Conservation (phyloP, 805 yeast genomes). For the Ogataea parapolymorpha region DNA sequence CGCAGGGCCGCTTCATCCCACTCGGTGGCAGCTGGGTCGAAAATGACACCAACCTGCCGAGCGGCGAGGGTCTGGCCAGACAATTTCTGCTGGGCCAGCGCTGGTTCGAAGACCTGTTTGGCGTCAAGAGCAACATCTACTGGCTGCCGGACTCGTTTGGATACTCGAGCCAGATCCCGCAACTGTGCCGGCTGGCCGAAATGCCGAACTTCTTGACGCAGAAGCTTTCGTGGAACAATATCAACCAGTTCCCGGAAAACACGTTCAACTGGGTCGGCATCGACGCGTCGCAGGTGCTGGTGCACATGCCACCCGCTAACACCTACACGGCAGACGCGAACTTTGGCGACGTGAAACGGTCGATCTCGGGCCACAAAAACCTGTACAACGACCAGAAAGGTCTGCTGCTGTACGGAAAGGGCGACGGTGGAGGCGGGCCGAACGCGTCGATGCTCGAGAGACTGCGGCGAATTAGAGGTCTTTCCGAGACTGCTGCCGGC, state of each 20-base stretch:
- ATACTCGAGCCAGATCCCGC: constrained; percentile 93
- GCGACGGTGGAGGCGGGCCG: constrained; percentile 99
- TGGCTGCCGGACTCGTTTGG: constrained; percentile 99
- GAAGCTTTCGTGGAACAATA: constrained; percentile 94
- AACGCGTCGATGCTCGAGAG: constrained; percentile 91
- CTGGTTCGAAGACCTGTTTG: constrained; percentile 77
- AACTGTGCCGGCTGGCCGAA: constrained; percentile 82
- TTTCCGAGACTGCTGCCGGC: constrained; percentile 71
- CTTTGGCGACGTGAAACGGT: constrained; percentile 86
- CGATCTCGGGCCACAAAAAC: constrained; percentile 79
- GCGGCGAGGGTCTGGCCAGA: constrained; percentile 85
- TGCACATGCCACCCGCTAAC: constrained; percentile 97
- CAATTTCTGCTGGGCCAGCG: constrained; percentile 91
- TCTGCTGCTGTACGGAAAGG: constrained; percentile 81
- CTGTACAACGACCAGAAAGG: constrained; percentile 78
- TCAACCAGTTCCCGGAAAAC: constrained; percentile 82
- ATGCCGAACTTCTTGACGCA: constrained; percentile 86
- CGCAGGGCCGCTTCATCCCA: constrained; percentile 75
- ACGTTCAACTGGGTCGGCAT: constrained; percentile 95
- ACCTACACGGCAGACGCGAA: constrained; percentile 93
- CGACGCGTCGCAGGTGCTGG: constrained; percentile 89
- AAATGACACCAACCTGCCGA: constrained; percentile 93
- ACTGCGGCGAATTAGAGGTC: constrained; percentile 85
- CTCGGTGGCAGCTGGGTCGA: constrained; percentile 99
- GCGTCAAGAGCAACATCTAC: constrained; percentile 66